Evolutionary conservation across 108 stramenopile genomes (phyloP).

Genomic region (Pseudonitzschia multistriata): DNA sequence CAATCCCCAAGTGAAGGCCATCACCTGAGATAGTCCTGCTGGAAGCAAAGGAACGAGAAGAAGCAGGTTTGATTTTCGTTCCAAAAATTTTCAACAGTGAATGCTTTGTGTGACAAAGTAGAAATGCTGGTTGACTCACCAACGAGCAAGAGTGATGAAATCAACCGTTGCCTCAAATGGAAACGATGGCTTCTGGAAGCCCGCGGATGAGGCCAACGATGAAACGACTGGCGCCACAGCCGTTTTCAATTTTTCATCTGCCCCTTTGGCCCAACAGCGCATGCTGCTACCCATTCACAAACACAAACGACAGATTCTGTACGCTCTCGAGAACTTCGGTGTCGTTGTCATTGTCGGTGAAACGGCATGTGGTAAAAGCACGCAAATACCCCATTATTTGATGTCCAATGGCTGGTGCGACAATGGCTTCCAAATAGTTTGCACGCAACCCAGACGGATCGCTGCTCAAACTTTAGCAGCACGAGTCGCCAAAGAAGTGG

Average conservation of each 20-base stretch:
- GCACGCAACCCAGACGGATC: conserved; percentile 91
- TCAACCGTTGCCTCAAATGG: too few relatives aligned
- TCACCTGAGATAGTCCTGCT: too few relatives aligned
- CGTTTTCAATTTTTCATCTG: conserved; percentile 35
- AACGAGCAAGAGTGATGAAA: too few relatives aligned
- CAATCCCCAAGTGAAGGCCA: too few relatives aligned
- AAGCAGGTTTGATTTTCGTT: too few relatives aligned
- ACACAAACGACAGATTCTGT: conserved; percentile 77
- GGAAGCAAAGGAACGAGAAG: too few relatives aligned
- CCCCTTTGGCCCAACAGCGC: conserved; percentile 56
- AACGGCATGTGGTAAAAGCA: conserved; percentile 90
- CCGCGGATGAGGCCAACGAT: background rate
- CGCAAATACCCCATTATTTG: conserved; percentile 93
- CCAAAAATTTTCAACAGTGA: too few relatives aligned
- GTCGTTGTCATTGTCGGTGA: conserved; percentile 93
- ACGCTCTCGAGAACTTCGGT: conserved; percentile 64
- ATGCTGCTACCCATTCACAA: conserved; percentile 78
- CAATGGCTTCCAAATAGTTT: conserved; percentile 66
- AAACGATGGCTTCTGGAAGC: conserved; percentile 23
- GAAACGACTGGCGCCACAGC: background rate
- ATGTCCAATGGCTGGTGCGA: conserved; percentile 86
- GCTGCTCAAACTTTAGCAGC: conserved; percentile 86
- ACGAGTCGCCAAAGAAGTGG: conserved; percentile 77
- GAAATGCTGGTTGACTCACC: too few relatives aligned
- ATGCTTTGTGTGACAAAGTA: too few relatives aligned